phyloP scores from a whole-genome alignment of 1,139 yeast genomes.

The Blastobotrys malaysiensis region DNA sequence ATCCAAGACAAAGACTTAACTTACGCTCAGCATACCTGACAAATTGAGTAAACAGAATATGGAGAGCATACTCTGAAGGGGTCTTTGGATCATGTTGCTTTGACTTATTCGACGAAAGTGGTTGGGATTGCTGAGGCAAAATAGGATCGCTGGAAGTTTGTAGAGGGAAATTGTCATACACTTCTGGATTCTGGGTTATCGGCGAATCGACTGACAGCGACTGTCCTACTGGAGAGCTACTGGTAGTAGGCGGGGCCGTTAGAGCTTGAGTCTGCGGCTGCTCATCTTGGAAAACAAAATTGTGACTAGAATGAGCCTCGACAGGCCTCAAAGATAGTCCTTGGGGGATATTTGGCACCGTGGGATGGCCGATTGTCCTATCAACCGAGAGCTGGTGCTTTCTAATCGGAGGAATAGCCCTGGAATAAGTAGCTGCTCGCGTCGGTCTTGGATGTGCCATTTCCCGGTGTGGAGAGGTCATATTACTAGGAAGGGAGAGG shows the following conservation, averaged over 20 bases:
- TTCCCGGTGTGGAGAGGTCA: conserved; percentile 15
- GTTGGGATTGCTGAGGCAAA: conserved; percentile 8
- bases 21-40: conserved; percentile 90
- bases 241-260: conserved; percentile 1
- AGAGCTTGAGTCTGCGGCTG: conserved; percentile 4
- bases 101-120: conserved; percentile 6
- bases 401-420: conserved; percentile 10
- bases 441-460: conserved; percentile 17
- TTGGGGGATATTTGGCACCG: conserved; percentile 7
- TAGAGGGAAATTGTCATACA: neutral
- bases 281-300: neutral
- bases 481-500: conserved; percentile 27
- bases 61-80: conserved; percentile 90
- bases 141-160: conserved; percentile 2
- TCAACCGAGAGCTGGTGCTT: conserved; percentile 1
- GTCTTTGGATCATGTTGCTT: conserved; percentile 43
- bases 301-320: conserved; percentile 3
- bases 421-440: conserved; percentile 27
- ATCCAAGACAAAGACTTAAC: conserved; percentile 65
- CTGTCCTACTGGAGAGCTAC: conserved; percentile 2
- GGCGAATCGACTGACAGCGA: neutral
- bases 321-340: conserved; percentile 11
- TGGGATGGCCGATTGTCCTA: conserved; percentile 5
- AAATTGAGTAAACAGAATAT: conserved; percentile 90
- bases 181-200: neutral